Percentiles rank a stretch among this genome's conserved stretches.
Conservation (phyloP, 345 rosid species). For the Eucalyptus paniculata region DNA sequence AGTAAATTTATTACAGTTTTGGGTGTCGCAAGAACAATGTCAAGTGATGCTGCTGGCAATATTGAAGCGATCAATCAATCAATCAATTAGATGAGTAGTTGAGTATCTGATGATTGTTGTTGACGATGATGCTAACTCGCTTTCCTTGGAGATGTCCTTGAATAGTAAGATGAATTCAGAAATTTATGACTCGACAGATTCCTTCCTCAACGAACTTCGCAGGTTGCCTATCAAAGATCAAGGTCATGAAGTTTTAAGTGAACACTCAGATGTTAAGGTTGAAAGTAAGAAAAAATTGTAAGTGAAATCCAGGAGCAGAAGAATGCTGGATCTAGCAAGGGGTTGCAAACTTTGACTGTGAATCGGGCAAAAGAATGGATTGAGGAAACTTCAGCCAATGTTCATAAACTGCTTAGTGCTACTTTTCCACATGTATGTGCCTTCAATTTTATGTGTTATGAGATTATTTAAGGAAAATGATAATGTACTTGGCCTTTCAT, state of each 20-base stretch:
- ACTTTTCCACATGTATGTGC: slow-evolving; percentile 68
- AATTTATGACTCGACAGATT: slow-evolving; percentile 23
- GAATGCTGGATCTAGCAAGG: slow-evolving; percentile 9
- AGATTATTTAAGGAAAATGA: not conserved
- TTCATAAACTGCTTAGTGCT: slow-evolving; percentile 53
- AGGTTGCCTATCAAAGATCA: slow-evolving; percentile 35
- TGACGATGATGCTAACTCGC: slow-evolving; percentile 48
- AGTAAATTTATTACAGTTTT: slow-evolving; percentile 75
- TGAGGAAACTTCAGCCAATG: slow-evolving; percentile 46
- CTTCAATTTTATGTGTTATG: not conserved
- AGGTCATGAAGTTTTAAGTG: slow-evolving; percentile 10
- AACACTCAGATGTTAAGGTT: slow-evolving; percentile 13
- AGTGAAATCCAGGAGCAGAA: slow-evolving; percentile 8
- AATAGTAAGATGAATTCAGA: slow-evolving; percentile 5
- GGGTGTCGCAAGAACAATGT: slow-evolving; percentile 59
- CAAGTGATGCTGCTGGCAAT: slow-evolving; percentile 89
- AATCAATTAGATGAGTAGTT: slow-evolving; percentile 68
- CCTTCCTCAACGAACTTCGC: slow-evolving; percentile 52
- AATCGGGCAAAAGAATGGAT: slow-evolving; percentile 83
- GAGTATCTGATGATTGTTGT: slow-evolving; percentile 90
- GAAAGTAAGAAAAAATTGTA: not conserved
- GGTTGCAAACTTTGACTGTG: slow-evolving; percentile 46
- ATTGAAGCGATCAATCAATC: slow-evolving; percentile 53
- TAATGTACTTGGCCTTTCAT: not conserved
- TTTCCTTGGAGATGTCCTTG: slow-evolving; percentile 12